phyloP scores from a whole-genome alignment of 352 stramenopile genomes.

The Phytophthora tubulina region DNA sequence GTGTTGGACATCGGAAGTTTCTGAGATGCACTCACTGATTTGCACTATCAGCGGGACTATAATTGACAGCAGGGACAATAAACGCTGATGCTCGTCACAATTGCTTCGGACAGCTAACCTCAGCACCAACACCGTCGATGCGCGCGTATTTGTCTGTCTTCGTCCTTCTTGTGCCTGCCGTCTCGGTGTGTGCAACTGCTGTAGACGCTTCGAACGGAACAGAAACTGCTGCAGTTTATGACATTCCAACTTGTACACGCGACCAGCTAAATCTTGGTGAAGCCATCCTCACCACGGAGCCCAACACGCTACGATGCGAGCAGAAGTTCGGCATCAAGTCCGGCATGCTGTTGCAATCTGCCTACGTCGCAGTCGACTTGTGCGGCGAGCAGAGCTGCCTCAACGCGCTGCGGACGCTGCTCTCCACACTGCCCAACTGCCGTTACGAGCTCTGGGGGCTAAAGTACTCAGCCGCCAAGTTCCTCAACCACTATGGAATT shows the following conservation, averaged over 20 bases:
- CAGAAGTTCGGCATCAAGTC: conserved; percentile 39
- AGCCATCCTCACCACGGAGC: conserved; percentile 54
- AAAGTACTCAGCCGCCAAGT: conserved; percentile 36
- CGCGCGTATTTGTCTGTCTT: not conserved
- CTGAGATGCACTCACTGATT: conserved; percentile 10
- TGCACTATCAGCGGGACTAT: conserved; percentile 13
- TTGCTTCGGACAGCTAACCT: conserved; percentile 4
- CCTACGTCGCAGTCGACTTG: conserved; percentile 39
- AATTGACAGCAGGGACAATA: not conserved
- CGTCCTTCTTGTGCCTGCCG: conserved; percentile 3
- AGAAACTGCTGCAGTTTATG: conserved; percentile 21
- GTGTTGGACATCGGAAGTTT: conserved; percentile 5
- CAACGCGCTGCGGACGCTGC: conserved; percentile 53
- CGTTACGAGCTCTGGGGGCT: conserved; percentile 56
- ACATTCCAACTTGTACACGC: conserved; percentile 51
- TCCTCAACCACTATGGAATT: conserved; percentile 59
- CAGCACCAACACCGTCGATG: not conserved
- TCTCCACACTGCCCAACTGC: conserved; percentile 60
- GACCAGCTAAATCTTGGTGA: conserved; percentile 47
- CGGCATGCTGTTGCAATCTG: conserved; percentile 53
- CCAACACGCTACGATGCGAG: conserved; percentile 60
- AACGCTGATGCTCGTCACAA: conserved; percentile 14
- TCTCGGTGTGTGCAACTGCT: not conserved
- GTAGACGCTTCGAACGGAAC: conserved; percentile 18
- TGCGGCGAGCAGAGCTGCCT: conserved; percentile 52